Evolutionary conservation across 2,329 filamentous ascomycete genomes (phyloP), one percentile per base, ranked within the genome.

Genomic region (Claviceps sp.): DNA sequence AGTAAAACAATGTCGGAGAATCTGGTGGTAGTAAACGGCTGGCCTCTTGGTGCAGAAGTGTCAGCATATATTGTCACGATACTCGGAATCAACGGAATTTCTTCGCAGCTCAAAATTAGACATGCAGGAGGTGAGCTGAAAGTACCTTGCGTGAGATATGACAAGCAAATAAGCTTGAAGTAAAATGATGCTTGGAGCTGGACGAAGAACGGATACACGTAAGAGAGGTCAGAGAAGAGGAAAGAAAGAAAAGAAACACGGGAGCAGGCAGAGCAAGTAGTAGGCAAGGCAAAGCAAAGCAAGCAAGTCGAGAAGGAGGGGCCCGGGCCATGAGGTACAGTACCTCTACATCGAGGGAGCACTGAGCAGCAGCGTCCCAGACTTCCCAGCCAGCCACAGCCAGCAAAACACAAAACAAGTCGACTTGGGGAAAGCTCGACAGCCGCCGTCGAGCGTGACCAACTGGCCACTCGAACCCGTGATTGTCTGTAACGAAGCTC

Each of bases 161-260:
- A 47, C 48, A 44, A 53, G 52, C 48, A 34, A 24, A 53, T 50
- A 50, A 53, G 37, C 48, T 53, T 48, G 48, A n/a, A 47, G 16
- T 38, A 50, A 55, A 53, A 52, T 18, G 22, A 53, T 53, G 51
- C 51, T 48, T 30, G 48, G 18, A 41, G 48, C 46, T 53, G 34
- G 48, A 51, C 47, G 48, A 47, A 36, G 47, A 50, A 50, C n/a
- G 42, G 37, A 50, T 52, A 49, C 37, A 52, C 53, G 50, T 36
- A 41, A 43, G 37, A 52, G 41, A 42, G 50, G n/a, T 13, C 52
- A 45, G n/a, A 24, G 45, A 37, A 54, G 40, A 46, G 40, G 14
- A 41, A 43, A 20, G 40, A 47, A 16, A 47, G 16, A 47, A 49
- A 45, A 54, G 43, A 54, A 42, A 37, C 43, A 53, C 46, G 24